Evolutionary conservation across 2,329 filamentous ascomycete species (phyloP).

Genomic region (Colletotrichum sp.): DNA sequence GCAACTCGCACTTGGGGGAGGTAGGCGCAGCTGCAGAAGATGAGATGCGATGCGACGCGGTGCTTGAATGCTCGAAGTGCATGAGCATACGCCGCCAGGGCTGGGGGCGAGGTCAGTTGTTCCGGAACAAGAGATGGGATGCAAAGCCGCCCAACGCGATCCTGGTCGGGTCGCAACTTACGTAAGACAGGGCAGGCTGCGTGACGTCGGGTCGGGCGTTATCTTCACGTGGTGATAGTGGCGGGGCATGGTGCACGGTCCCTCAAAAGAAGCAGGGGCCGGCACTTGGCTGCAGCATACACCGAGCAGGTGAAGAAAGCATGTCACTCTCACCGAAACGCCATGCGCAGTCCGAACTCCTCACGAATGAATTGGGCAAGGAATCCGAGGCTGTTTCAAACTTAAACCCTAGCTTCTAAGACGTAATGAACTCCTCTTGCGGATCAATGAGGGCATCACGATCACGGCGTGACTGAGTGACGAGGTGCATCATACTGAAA

Average conservation of each 20-base stretch:
- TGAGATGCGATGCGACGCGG: neutral
- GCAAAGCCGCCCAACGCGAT: slow-evolving; percentile 2
- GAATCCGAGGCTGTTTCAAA: slow-evolving; percentile 3
- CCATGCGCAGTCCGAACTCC: neutral
- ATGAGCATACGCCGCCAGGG: neutral
- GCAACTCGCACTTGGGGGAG: slow-evolving; percentile 5
- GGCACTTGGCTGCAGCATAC: neutral
- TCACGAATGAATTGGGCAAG: neutral
- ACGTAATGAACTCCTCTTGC: neutral
- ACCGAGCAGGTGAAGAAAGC: neutral
- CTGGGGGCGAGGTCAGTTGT: neutral
- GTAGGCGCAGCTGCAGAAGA: neutral
- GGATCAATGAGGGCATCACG: neutral
- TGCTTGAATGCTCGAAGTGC: slow-evolving; percentile 2
- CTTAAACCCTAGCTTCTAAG: neutral
- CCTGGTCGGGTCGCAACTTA: slow-evolving; percentile 11
- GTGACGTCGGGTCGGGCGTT: neutral
- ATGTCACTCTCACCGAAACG: neutral
- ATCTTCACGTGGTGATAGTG: slow-evolving; percentile 13
- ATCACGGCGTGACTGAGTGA: neutral
- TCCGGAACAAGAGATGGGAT: neutral
- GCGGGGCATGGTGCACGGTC: neutral
- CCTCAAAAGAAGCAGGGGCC: neutral
- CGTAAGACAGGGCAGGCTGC: neutral
- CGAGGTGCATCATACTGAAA: neutral